Percentiles rank a stretch among this genome's conserved stretches.
Conservation (phyloP, 2,329 filamentous ascomycete species). For the Cryphonectria nitschkei region DNA sequence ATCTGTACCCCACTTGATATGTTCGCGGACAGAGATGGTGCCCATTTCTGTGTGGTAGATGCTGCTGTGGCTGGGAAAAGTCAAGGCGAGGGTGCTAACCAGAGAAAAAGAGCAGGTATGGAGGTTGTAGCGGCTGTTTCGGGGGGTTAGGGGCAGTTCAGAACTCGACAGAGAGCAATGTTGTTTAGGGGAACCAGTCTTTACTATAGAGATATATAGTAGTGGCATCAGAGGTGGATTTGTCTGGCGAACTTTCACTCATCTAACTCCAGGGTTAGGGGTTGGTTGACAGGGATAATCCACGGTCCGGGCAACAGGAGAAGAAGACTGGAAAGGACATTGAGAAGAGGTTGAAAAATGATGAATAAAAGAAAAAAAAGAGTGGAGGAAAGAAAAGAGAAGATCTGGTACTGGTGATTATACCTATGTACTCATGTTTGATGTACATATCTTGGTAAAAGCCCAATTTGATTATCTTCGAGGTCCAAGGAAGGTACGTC, state of each 20-base stretch:
- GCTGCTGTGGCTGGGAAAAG: too few relatives aligned
- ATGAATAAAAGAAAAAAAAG: neutral
- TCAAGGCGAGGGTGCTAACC: neutral
- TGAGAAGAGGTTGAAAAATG: neutral
- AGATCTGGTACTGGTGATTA: too few relatives aligned
- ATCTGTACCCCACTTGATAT: constrained; percentile 61
- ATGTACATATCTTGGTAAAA: neutral
- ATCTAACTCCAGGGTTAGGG: neutral
- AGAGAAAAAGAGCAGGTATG: neutral
- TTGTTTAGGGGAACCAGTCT: neutral
- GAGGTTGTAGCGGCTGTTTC: too few relatives aligned
- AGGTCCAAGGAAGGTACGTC: neutral
- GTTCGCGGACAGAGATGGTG: constrained; percentile 60
- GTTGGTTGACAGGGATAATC: too few relatives aligned
- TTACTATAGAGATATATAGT: neutral
- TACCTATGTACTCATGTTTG: too few relatives aligned
- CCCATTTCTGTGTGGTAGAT: constrained; percentile 40
- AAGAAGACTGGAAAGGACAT: neutral
- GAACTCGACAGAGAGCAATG: neutral
- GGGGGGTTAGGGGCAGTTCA: too few relatives aligned
- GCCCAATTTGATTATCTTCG: neutral
- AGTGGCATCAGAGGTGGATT: neutral
- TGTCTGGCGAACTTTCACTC: neutral
- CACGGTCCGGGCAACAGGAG: neutral
- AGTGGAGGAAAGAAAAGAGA: neutral